phyloP scores from a whole-genome alignment of 768 basidiomycete genomes.

The Amanita fuliginea region DNA sequence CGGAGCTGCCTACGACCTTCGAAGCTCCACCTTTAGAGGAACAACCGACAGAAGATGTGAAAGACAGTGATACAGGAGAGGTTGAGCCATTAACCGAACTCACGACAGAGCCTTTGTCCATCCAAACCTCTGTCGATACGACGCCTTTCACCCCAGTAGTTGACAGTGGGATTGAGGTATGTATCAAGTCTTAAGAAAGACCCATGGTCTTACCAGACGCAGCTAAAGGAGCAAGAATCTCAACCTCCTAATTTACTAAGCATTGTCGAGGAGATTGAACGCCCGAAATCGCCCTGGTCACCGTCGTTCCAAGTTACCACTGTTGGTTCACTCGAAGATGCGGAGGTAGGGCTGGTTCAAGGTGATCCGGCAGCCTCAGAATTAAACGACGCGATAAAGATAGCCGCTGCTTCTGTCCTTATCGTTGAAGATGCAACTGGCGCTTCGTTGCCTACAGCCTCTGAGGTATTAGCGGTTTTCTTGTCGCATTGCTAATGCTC shows the following conservation, averaged over 20 bases:
- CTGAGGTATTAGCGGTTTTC: slow-evolving; percentile 1
- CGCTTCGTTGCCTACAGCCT: background rate
- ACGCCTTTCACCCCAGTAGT: slow-evolving; percentile 2
- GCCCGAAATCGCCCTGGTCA: slow-evolving; percentile 40
- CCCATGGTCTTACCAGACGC: background rate
- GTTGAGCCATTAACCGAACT: background rate
- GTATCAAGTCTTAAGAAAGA: background rate
- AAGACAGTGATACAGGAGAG: background rate
- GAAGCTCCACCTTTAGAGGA: too few species aligned
- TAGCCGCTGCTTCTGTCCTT: background rate
- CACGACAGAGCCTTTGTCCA: background rate
- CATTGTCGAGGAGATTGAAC: slow-evolving; percentile 19
- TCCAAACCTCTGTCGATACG: background rate
- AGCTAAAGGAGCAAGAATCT: slow-evolving; percentile 1
- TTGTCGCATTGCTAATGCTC: background rate
- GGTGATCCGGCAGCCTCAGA: background rate
- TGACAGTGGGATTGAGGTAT: slow-evolving; percentile 7
- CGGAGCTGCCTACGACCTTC: too few species aligned
- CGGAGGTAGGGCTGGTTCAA: slow-evolving; percentile 7
- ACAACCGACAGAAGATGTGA: background rate
- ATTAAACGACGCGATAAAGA: background rate
- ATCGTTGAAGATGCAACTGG: background rate
- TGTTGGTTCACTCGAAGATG: slow-evolving; percentile 15
- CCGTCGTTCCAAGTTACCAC: slow-evolving; percentile 43
- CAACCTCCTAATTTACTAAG: background rate